Evolutionary conservation across 345 rosid species (phyloP).

Genomic region (Sisymbrium altissimum): DNA sequence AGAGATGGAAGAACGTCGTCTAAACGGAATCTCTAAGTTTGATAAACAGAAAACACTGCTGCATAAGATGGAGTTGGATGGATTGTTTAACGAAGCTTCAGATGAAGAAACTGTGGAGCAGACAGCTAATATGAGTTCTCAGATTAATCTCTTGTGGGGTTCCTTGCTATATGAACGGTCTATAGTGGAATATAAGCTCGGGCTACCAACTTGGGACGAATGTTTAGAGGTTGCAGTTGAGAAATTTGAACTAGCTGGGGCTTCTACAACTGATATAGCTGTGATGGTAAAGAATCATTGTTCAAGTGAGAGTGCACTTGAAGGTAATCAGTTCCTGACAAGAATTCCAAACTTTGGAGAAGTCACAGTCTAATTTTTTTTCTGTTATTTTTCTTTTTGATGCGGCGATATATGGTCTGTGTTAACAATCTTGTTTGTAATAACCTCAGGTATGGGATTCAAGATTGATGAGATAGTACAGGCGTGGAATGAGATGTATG

Average conservation of each 20-base stretch:
- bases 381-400: background rate
- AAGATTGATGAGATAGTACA: constrained; percentile 94
- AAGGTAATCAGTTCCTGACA: constrained; percentile 49
- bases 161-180: constrained; percentile 93
- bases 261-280: constrained; percentile 92
- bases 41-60: constrained; percentile 63
- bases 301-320: constrained; percentile 75
- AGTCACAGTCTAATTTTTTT: background rate
- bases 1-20: constrained; percentile 83
- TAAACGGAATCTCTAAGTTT: constrained; percentile 78
- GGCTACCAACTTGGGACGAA: constrained; percentile 95
- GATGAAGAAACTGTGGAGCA: constrained; percentile 79
- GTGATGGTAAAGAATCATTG: constrained; percentile 98
- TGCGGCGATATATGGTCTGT: background rate
- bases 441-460: constrained; percentile 71
- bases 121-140: constrained; percentile 81
- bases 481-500: constrained; percentile 99
- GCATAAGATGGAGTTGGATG: constrained; percentile 67
- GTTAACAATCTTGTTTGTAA: constrained; percentile 8
- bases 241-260: constrained; percentile 97
- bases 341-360: background rate
- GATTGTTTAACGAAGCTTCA: constrained; percentile 52
- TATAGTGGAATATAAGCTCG: constrained; percentile 83
- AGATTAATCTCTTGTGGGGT: constrained; percentile 94
- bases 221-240: constrained; percentile 96